phyloP scores from a whole-genome alignment of 345 rosid species.

The Eutrema heterophyllum region DNA sequence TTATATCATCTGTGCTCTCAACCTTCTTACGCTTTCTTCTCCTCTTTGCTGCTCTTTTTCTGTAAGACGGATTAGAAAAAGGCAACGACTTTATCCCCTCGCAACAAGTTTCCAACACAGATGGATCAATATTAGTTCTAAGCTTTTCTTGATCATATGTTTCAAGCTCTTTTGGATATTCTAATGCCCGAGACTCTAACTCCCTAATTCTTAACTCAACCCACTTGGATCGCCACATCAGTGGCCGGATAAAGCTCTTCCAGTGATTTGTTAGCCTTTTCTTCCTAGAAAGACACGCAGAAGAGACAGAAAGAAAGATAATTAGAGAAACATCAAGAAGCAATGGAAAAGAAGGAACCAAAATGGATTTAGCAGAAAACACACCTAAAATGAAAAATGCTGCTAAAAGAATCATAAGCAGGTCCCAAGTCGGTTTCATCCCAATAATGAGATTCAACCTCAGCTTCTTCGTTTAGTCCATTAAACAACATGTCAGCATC shows the following conservation, averaged over 20 bases:
- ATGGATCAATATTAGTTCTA: constrained; percentile 35
- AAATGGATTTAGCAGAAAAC: background rate
- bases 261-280: constrained; percentile 83
- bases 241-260: constrained; percentile 72
- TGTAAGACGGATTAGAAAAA: constrained; percentile 48
- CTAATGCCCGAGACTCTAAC: constrained; percentile 57
- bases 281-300: constrained; percentile 42
- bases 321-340: background rate
- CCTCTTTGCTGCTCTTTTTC: constrained; percentile 58
- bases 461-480: constrained; percentile 70
- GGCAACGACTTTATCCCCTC: constrained; percentile 58
- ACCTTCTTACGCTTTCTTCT: constrained; percentile 68
- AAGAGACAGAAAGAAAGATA: background rate
- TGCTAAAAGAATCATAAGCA: constrained; percentile 48
- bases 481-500: constrained; percentile 35
- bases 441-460: constrained; percentile 68
- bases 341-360: background rate
- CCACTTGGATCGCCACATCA: constrained; percentile 97
- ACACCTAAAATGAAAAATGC: constrained; percentile 60
- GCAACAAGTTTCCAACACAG: constrained; percentile 46
- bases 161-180: constrained; percentile 54
- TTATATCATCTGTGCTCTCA: constrained; percentile 50
- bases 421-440: constrained; percentile 50
- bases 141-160: constrained; percentile 43
- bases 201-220: constrained; percentile 67